Evolutionary conservation across 805 yeast genomes (phyloP), one percentile per base, ranked within the genome.

Genomic region (Lipomyces yamadae): DNA sequence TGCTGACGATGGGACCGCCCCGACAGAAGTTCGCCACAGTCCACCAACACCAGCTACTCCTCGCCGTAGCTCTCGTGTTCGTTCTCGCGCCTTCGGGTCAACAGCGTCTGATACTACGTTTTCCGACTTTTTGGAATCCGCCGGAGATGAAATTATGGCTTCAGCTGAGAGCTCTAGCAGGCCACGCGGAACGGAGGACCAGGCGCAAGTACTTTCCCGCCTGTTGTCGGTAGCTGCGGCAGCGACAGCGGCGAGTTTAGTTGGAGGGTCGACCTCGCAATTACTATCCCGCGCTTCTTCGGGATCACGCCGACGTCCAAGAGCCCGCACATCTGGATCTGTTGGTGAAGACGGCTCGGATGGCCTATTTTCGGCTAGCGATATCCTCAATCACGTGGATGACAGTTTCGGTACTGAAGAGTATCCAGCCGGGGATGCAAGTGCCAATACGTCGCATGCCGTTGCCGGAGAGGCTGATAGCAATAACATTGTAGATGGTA

Each of bases 201-300:
- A 82, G 64, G 77, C 82, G 1, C 78, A 79, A 15, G 79, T 81
- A 77, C 74, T 82, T 4, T 79, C 84, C 1, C 73, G 83, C 45
- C 71, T 82, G 24, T 69, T 82, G 37, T 82, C 83, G 24, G 72
- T 81, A 29, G 85, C 85, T 0, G 83, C 85, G 0, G 76, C 80
- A 0, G 81, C 83, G 1, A 81, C 85, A 0, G 81, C 82, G 1
- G 71, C 74, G 1, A 77, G 82, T 4, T 67, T 82, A 18, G 76
- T 81, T 56, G 83, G 79, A 24, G 61, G 65, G 18, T 33, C 71
- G 10, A 64, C 60, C 15, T 45, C 64, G 54, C 63, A 78, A 8
- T 57, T 76, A 1, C 53, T 75, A 2, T 55, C 64, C 4, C 34
- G 34, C n/a, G 15, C 55, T 3, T 4, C 55, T n/a, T 7, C 11